Evolutionary conservation across 495 filamentous ascomycete genomes (phyloP).

Genomic region (Aspergillus ellipticus): DNA sequence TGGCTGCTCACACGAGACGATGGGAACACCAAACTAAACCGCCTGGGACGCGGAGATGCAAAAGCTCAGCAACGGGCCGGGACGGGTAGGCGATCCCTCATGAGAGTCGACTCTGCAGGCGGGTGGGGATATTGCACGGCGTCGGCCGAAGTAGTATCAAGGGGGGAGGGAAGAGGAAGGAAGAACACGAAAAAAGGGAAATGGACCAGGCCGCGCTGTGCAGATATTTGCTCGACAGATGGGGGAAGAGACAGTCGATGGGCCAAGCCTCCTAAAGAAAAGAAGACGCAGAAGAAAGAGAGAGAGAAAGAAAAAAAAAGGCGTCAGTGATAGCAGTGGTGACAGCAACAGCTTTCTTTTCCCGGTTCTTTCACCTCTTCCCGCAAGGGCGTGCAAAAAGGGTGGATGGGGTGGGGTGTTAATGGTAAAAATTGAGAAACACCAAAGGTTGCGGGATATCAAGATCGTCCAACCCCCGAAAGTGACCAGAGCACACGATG

Average conservation of each 20-base stretch:
- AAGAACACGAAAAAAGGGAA: slow-evolving; percentile 6
- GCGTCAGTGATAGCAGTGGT: slow-evolving; percentile 1
- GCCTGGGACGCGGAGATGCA: slow-evolving; percentile 20
- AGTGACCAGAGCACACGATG: slow-evolving; percentile 13
- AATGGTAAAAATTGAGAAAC: slow-evolving; percentile 8
- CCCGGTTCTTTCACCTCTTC: slow-evolving; percentile 10
- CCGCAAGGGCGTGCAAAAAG: slow-evolving; percentile 25
- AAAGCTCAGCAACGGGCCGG: slow-evolving; percentile 27
- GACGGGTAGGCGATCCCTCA: slow-evolving; percentile 23
- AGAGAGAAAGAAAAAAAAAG: background rate
- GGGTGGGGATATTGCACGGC: slow-evolving; percentile 15
- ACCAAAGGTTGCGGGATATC: slow-evolving; percentile 18
- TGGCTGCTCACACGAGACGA: slow-evolving; percentile 9
- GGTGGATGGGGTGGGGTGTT: slow-evolving; percentile 9
- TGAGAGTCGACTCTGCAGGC: slow-evolving; percentile 14
- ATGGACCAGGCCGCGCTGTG: background rate
- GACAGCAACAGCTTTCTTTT: slow-evolving; percentile 1
- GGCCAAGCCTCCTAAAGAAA: background rate
- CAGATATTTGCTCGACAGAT: background rate
- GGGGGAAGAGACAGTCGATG: background rate
- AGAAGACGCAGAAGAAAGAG: background rate
- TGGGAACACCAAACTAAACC: slow-evolving; percentile 20
- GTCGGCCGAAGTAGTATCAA: slow-evolving; percentile 20
- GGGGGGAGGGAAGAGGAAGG: slow-evolving; percentile 1
- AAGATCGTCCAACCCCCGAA: slow-evolving; percentile 19